Base-by-base conservation (phyloP, 1,139 yeast species). In the Zygosaccharomyces pseudobailii region DNA sequence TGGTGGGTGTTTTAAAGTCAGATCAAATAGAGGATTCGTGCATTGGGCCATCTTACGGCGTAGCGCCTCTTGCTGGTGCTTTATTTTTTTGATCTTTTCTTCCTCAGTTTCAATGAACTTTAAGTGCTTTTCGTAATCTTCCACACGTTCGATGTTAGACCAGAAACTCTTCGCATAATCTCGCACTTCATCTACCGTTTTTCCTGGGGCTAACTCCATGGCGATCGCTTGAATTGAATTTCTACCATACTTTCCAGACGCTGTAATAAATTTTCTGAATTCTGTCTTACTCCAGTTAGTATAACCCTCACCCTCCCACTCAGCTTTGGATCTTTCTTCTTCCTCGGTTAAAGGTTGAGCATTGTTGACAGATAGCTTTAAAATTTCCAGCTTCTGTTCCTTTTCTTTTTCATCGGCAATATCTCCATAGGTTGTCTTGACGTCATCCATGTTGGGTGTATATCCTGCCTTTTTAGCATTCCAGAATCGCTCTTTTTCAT, bases 81-180 rank as follows among this genome's bases (percentile, higher is more conserved):
- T 79, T 8, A 74, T 59, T 55, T 78, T 79, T 50, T 76, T 69
- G 33, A 82, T 74, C 60, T 76, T 82, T 34, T 84, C 89, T 61
- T 85, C 95, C 13, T 92, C 95, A n/a, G 72, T 70, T 63, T 85
- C 92, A 52, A 85, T 84, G 53, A 79, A 85, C 36, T 72, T 71
- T 40, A 85, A 68, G 55, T 79, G 82, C 55, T 82, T 73, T 56
- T 85, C 95, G 62, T 79, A 79, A 4, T 89, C 90, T 28, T 85
- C 92, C 49, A 85, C 80, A 49, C 79, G 80, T 47, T 77, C 69
- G 58, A 78, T 82, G 49, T 78, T 75, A 31, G 67, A 55, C 95
- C 95, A 85, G 60, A 85, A 85, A 5, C 76, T 78, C 50, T 72
- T 71, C 2, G 87, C 82, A 60, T 85, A 85, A 40, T 75, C 80